phyloP scores from a whole-genome alignment of 2,329 filamentous ascomycete genomes.

The Fusarium goolgardi region DNA sequence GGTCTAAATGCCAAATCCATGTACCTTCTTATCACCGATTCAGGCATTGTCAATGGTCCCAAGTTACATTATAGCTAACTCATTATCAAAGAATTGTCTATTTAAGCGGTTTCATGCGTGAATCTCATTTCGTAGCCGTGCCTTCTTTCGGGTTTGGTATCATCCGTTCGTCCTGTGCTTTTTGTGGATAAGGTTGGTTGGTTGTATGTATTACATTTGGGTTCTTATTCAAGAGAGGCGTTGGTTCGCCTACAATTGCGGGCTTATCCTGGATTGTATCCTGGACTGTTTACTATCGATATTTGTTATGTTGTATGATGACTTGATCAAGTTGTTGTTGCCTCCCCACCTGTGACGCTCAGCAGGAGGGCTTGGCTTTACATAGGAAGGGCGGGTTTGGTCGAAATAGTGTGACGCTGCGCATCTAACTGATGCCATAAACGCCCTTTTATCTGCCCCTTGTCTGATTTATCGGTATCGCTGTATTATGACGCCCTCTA shows the following conservation, averaged over 20 bases:
- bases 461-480: background rate
- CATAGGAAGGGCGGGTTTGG: background rate
- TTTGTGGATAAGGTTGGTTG: constrained; percentile 1
- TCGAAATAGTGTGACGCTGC: background rate
- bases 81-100: constrained; percentile 29
- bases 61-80: background rate
- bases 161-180: constrained; percentile 29
- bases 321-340: background rate
- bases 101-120: constrained; percentile 30
- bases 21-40: background rate
- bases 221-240: constrained; percentile 19
- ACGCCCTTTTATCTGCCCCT: background rate
- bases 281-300: background rate
- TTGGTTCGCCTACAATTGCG: background rate
- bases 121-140: constrained; percentile 35
- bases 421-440: background rate
- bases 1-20: background rate
- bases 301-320: constrained; percentile 1
- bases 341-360: background rate
- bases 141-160: constrained; percentile 42
- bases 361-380: background rate
- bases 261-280: constrained; percentile 1
- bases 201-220: constrained; percentile 16
- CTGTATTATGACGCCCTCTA: background rate
- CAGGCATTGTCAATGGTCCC: background rate